These are phyloP conservation scores for Lunasporangiospora selenospora DNA, from an alignment of 192 early-diverging fungal genomes.

Conservation along the genomic window DNA sequence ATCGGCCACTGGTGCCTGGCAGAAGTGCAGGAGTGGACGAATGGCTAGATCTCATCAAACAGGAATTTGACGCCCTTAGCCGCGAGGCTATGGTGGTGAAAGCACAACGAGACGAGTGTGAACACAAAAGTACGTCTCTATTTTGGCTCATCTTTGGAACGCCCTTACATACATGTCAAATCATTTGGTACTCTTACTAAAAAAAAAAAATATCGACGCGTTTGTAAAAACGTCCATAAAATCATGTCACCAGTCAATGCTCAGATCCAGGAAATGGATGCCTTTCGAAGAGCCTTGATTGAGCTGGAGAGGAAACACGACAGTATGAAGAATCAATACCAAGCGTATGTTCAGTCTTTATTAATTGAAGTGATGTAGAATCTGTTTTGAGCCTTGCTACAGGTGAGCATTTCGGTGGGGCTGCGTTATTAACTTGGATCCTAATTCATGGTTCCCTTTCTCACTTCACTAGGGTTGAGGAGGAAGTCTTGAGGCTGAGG, in stretches of 20 bases:
- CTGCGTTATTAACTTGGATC: slow-evolving; percentile 3
- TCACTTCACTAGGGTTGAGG: slow-evolving; percentile 65
- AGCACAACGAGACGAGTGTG: slow-evolving; percentile 86
- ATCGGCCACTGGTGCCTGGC: slow-evolving; percentile 80
- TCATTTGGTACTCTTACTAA: not conserved
- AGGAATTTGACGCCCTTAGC: slow-evolving; percentile 79
- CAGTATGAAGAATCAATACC: slow-evolving; percentile 78
- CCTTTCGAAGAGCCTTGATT: slow-evolving; percentile 75
- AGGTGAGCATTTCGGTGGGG: not conserved
- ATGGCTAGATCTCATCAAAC: slow-evolving; percentile 80
- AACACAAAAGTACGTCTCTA: slow-evolving; percentile 77
- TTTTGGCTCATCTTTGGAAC: not conserved
- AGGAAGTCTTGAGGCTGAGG: slow-evolving; percentile 82
- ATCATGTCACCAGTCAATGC: slow-evolving; percentile 58
- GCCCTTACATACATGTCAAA: not conserved
- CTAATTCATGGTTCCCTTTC: not conserved
- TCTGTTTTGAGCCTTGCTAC: not conserved
- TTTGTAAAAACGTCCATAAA: not conserved
- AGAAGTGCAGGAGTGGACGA: slow-evolving; percentile 72
- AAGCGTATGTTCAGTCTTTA: no score
- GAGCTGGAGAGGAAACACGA: slow-evolving; percentile 87
- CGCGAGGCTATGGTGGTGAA: slow-evolving; percentile 78
- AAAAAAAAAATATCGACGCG: not conserved
- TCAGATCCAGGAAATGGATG: slow-evolving; percentile 83
- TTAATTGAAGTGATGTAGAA: not conserved